A percentile compares a stretch with the other conserved stretches of the same genome.
Evolutionary conservation across 2,329 filamentous ascomycete genomes (phyloP).

Genomic region (Monosporascus cannonballus): DNA sequence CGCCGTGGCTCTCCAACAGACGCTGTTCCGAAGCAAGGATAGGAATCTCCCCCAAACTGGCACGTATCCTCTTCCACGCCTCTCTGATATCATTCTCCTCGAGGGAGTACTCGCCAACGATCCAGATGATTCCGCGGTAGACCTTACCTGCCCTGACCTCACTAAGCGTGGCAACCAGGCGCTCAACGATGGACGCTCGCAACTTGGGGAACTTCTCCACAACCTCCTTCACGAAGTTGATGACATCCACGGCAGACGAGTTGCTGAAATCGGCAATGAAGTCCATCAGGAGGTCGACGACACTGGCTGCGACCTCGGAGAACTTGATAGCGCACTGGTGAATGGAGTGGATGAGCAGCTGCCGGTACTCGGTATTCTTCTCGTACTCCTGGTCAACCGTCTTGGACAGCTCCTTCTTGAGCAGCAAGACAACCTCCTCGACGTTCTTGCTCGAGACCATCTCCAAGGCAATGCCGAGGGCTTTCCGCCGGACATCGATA

Average conservation of each 20-base stretch:
- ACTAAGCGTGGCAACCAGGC: constrained; percentile 81
- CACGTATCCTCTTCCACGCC: constrained; percentile 92
- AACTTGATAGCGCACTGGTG: constrained; percentile 99
- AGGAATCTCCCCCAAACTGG: constrained; percentile 92
- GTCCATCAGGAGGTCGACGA: constrained; percentile 96
- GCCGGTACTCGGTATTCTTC: constrained; percentile 93
- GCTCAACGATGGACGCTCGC: constrained; percentile 77
- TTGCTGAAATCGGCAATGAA: constrained; percentile 99
- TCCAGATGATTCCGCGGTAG: constrained; percentile 94
- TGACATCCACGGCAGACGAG: constrained; percentile 92
- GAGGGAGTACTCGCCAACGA: constrained; percentile 92
- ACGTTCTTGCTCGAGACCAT: constrained; percentile 99
- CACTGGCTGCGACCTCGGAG: constrained; percentile 93
- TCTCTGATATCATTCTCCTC: constrained; percentile 92
- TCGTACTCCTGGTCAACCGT: constrained; percentile 98
- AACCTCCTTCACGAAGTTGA: constrained; percentile 97
- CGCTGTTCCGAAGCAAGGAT: constrained; percentile 94
- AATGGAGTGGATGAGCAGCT: constrained; percentile 92
- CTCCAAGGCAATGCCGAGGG: constrained; percentile 81
- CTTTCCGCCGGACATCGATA: constrained; percentile 91
- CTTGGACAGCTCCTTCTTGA: constrained; percentile 97
- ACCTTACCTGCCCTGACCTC: constrained; percentile 97
- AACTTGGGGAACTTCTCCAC: constrained; percentile 96
- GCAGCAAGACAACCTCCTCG: constrained; percentile 88
- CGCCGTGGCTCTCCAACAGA: constrained; percentile 78